These are phyloP conservation scores for Zea mays DNA, from an alignment of 176 grass and related monocot species.

Conservation along the genomic window Zm-B73-REFERENCE-NAM-5.0 NC_050101.1:70301001-70301500, in stretches of 20 bases:
- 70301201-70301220: constrained; percentile 82
- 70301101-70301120: neutral
- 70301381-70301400: neutral
- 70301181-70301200: neutral
- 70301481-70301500: neutral
- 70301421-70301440: neutral
- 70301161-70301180: neutral
- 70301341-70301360: neutral
- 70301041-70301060: constrained; percentile 1
- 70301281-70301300: neutral
- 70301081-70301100: constrained; percentile 17
- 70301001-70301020: constrained; percentile 5
- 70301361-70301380: neutral
- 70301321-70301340: constrained; percentile 13
- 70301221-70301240: constrained; percentile 96
- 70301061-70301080: neutral
- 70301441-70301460: neutral
- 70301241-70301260: constrained; percentile 46
- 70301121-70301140: neutral
- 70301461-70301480: neutral
- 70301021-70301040: neutral
- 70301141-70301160: neutral
- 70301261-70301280: neutral
- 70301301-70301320: neutral
- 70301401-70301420: neutral